Base-by-base conservation (phyloP, 495 filamentous ascomycete species). In the Tuber umbilicatum region DNA sequence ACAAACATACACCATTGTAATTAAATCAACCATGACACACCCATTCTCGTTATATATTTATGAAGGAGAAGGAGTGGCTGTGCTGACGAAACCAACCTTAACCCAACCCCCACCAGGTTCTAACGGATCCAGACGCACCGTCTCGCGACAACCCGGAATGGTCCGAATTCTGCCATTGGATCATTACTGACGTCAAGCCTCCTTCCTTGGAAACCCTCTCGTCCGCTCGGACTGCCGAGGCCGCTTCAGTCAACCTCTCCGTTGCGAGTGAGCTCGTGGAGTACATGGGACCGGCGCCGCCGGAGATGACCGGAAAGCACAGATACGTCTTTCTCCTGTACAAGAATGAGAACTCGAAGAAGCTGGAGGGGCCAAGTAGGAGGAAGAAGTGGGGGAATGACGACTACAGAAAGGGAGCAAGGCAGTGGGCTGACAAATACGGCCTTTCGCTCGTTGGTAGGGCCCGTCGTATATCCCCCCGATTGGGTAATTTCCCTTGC, bases 91-190 rank as follows among this genome's bases (percentile, higher is more conserved):
- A 75, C 73, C 55, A 78, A 60, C 12, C 50, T 60, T 80, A 40
- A 80, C 42, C 9, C 19, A 17, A 74, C 64, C 16, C 69, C 23
- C 12, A 38, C 35, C 85, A 55, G 75, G 75, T 82, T 64, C 82
- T 92, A 1, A 91, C 90, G 2, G 90, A 93, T 79, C 90, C 91
- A 0, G 91, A 93, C 81, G 91, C 91, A 0, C 90, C 90, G 0
- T 90, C 88, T 1, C 86, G 87, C 41, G 84, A 88, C 35, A 82
- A 91, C 77, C 89, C 90, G 23, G 85, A 89, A 79, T 91, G 87
- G 87, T 86, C 86, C n/a, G 89, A 93, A 81, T 87, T 90, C 82
- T 92, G 90, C 81, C 90, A 92, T 81, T 92, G 90, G 90, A 87
- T 92, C 80, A 85, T 85, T 5, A 86, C 87, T 4, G 85, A 83